These are phyloP conservation scores for Tuber umbilicatum DNA, from an alignment of 495 filamentous ascomycete genomes.

Conservation along the genomic window DNA sequence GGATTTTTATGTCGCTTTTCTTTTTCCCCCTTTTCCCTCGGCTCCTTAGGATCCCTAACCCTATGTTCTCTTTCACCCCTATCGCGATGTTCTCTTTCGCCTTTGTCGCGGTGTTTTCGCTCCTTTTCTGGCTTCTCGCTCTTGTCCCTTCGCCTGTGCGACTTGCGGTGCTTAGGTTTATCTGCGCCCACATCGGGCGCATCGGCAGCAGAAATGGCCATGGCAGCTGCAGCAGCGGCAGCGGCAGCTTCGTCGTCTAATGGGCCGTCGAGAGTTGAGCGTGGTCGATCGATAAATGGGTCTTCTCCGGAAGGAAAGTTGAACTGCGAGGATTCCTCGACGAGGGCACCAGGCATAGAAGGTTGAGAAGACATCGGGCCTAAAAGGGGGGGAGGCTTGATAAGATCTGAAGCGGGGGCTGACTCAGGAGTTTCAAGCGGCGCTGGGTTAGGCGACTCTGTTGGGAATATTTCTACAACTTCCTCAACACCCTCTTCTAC, in stretches of 20 bases:
- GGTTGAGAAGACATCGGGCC: conserved; percentile 22
- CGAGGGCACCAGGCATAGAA: conserved; percentile 26
- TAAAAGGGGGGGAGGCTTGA: conserved; percentile 8
- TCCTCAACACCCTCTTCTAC: background rate
- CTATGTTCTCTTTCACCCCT: conserved; percentile 17
- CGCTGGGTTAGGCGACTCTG: conserved; percentile 8
- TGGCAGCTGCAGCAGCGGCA: conserved; percentile 22
- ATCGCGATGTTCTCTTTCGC: conserved; percentile 18
- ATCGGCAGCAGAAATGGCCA: conserved; percentile 25
- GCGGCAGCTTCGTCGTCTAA: conserved; percentile 31
- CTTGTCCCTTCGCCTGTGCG: conserved; percentile 31
- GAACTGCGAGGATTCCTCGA: conserved; percentile 9
- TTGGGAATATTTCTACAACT: background rate
- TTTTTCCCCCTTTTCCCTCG: conserved; percentile 18
- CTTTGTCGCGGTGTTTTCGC: conserved; percentile 27
- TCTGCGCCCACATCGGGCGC: conserved; percentile 14
- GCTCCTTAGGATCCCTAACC: conserved; percentile 22
- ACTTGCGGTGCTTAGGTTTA: conserved; percentile 23
- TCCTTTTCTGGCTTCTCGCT: conserved; percentile 19
- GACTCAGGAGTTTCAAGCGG: conserved; percentile 7
- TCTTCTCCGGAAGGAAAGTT: conserved; percentile 8
- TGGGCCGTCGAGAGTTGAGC: conserved; percentile 16
- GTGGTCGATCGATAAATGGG: conserved; percentile 11
- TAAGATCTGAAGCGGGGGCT: conserved; percentile 4
- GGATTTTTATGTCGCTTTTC: conserved; percentile 29